phyloP scores from a whole-genome alignment of 345 rosid genomes.

The Arabidopsis arenosa region DNA sequence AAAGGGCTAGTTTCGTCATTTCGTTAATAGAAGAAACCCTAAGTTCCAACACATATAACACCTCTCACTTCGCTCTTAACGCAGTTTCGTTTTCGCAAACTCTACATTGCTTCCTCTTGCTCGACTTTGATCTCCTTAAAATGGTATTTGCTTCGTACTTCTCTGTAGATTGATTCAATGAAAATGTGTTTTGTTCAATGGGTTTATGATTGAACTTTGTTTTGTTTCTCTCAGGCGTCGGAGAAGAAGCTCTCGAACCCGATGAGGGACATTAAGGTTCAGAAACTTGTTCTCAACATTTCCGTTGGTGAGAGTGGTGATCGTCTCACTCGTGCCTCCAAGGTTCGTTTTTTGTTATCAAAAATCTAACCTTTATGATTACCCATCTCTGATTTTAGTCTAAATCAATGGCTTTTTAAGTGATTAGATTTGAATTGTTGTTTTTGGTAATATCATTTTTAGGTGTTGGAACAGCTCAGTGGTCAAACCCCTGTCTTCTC shows the following conservation, averaged over 20 bases:
- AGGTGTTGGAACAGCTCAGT: conserved; percentile 53
- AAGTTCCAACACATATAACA: neutral
- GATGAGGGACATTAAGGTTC: conserved; percentile 92
- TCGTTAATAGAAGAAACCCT: conserved; percentile 17
- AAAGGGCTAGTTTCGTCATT: conserved; percentile 22
- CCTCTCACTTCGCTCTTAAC: conserved; percentile 14
- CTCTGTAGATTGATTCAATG: neutral
- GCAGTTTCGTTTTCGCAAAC: conserved; percentile 34
- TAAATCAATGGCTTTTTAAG: neutral
- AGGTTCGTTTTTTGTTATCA: conserved; percentile 44
- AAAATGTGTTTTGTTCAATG: neutral
- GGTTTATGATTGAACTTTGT: neutral
- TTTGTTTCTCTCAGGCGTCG: conserved; percentile 59
- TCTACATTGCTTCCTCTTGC: conserved; percentile 1
- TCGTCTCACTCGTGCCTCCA: conserved; percentile 88
- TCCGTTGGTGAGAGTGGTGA: conserved; percentile 94
- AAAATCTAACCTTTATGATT: conserved; percentile 9
- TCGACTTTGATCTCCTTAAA: conserved; percentile 18
- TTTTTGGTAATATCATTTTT: neutral
- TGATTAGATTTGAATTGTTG: neutral
- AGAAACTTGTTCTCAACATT: conserved; percentile 85
- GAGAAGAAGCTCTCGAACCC: conserved; percentile 91
- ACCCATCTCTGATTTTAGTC: neutral
- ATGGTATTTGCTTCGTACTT: conserved; percentile 19
- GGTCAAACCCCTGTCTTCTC: conserved; percentile 50